Evolutionary conservation across 352 stramenopile genomes (phyloP).

Genomic region (Globisporangium megalacanthum): DNA sequence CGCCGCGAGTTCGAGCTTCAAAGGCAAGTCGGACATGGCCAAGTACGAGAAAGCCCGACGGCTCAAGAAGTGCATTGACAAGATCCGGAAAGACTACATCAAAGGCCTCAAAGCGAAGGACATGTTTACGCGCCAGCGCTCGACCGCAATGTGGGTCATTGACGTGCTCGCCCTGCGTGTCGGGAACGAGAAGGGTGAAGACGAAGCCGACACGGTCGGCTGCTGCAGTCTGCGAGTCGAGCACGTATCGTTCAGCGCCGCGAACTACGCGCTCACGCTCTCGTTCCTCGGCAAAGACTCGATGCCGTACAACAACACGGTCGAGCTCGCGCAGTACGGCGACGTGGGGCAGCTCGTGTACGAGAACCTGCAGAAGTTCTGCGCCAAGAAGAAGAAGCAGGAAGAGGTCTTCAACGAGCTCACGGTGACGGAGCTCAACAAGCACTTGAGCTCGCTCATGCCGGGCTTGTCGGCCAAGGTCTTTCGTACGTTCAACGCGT

Average conservation of each 20-base stretch:
- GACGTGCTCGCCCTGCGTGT: constrained; percentile 99
- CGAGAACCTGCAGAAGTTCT: constrained; percentile 97
- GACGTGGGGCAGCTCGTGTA: constrained; percentile 91
- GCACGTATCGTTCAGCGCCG: constrained; percentile 95
- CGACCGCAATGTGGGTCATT: constrained; percentile 99
- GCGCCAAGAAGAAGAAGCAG: constrained; percentile 91
- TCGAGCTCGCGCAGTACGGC: constrained; percentile 91
- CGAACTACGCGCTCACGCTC: constrained; percentile 94
- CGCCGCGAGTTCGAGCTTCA: constrained; percentile 97
- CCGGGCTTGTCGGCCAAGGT: constrained; percentile 99
- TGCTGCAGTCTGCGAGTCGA: constrained; percentile 99
- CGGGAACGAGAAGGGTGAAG: constrained; percentile 98
- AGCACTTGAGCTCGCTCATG: constrained; percentile 98
- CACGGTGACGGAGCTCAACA: constrained; percentile 95
- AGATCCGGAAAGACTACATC: constrained; percentile 91
- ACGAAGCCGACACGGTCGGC: constrained; percentile 99
- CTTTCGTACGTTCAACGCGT: constrained; percentile 99
- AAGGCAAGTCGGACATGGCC: constrained; percentile 97
- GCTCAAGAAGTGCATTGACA: constrained; percentile 97
- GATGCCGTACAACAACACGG: constrained; percentile 99
- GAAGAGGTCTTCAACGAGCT: constrained; percentile 98
- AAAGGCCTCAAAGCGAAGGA: constrained; percentile 88
- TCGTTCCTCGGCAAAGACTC: constrained; percentile 99
- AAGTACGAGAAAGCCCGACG: constrained; percentile 99
- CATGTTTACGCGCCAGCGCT: constrained; percentile 90